Conservation (phyloP, 208 protist genomes). For the Porcisia hertigi region DNA sequence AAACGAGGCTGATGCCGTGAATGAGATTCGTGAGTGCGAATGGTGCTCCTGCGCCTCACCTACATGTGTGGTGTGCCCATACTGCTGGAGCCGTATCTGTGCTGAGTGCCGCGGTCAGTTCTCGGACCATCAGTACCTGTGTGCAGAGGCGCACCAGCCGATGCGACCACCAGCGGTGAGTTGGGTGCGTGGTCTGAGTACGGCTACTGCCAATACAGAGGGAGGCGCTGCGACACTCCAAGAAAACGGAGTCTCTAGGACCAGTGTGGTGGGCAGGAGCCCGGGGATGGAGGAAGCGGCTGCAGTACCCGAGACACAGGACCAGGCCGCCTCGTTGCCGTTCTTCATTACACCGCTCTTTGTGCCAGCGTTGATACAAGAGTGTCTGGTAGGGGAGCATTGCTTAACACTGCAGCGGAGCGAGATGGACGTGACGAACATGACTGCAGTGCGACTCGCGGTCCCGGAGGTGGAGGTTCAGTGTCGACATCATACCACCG, state of each 20-base stretch:
- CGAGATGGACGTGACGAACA: conserved; percentile 18
- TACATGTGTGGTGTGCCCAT: conserved; percentile 36
- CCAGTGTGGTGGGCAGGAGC: neutral
- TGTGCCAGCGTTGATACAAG: conserved; percentile 23
- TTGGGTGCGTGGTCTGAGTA: conserved; percentile 6
- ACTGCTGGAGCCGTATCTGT: conserved; percentile 48
- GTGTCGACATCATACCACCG: conserved; percentile 42
- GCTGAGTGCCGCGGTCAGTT: conserved; percentile 44
- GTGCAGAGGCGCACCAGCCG: conserved; percentile 20
- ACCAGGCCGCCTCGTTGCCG: conserved; percentile 19
- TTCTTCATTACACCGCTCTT: conserved; percentile 32
- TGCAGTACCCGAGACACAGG: neutral
- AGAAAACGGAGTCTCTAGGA: neutral
- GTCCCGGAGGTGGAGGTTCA: conserved; percentile 25
- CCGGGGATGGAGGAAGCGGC: neutral
- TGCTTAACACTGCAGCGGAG: conserved; percentile 19
- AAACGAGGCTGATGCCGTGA: conserved; percentile 16
- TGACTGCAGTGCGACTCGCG: conserved; percentile 28
- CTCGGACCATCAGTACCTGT: conserved; percentile 48
- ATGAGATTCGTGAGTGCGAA: conserved; percentile 41
- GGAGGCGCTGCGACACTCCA: neutral
- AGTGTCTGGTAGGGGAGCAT: conserved; percentile 22
- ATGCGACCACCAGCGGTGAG: conserved; percentile 5
- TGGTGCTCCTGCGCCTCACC: conserved; percentile 40
- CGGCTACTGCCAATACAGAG: neutral